Evolutionary conservation across 1,139 yeast species (phyloP).

Genomic region (Hyphopichia fennica): DNA sequence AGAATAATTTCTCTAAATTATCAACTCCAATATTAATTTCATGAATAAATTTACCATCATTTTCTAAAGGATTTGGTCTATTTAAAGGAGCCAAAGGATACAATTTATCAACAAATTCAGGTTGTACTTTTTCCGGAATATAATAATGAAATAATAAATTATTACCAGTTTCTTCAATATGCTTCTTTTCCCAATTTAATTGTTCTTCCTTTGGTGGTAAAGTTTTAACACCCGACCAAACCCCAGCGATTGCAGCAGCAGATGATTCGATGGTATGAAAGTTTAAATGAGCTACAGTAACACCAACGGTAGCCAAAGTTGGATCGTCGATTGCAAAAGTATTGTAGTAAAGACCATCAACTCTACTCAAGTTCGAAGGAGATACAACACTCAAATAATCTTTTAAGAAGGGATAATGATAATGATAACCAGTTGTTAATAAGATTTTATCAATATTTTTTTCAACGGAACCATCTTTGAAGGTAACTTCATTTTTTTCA

Average conservation of each 20-base stretch:
- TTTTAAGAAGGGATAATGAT: constrained; percentile 32
- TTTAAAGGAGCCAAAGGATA: constrained; percentile 19
- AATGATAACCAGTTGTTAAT: constrained; percentile 40
- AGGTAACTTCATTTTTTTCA: constrained; percentile 24
- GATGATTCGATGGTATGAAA: constrained; percentile 44
- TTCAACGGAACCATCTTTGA: constrained; percentile 27
- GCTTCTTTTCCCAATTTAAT: constrained; percentile 26
- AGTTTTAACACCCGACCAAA: constrained; percentile 34
- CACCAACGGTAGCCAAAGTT: constrained; percentile 41
- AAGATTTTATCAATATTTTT: constrained; percentile 27
- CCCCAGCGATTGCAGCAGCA: constrained; percentile 48
- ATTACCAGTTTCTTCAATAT: constrained; percentile 21
- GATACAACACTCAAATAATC: constrained; percentile 19
- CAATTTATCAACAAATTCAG: constrained; percentile 22
- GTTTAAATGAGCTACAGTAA: constrained; percentile 38
- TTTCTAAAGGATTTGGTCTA: constrained; percentile 25
- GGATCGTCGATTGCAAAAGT: constrained; percentile 46
- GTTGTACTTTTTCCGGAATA: constrained; percentile 18
- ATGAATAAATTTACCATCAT: constrained; percentile 21
- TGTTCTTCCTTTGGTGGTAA: constrained; percentile 32
- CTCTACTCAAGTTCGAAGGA: constrained; percentile 27
- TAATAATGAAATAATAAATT: constrained; percentile 26
- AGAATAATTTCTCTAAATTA: constrained; percentile 24
- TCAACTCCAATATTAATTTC: constrained; percentile 26
- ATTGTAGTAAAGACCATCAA: constrained; percentile 36